phyloP scores from a whole-genome alignment of 345 rosid species.

The Citrus cavaleriei region DNA sequence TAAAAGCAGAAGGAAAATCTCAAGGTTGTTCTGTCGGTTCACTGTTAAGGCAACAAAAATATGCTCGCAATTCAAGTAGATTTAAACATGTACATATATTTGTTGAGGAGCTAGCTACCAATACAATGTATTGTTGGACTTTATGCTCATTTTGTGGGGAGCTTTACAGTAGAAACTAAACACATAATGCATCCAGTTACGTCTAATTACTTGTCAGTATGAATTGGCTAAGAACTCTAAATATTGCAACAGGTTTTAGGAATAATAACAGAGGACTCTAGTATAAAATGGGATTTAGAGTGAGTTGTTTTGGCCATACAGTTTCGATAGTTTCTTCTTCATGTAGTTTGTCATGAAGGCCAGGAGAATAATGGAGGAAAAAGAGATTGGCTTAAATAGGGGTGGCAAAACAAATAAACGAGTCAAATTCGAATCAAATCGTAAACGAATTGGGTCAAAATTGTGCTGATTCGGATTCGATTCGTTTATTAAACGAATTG shows the following conservation, averaged over 20 bases:
- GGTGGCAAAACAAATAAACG: no score
- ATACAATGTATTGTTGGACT: not conserved
- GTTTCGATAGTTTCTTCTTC: slow-evolving; percentile 15
- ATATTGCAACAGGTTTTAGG: not conserved
- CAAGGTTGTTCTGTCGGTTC: no score
- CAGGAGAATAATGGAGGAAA: slow-evolving; percentile 62
- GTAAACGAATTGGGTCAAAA: no score
- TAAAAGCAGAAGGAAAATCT: no score
- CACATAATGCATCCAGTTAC: not conserved
- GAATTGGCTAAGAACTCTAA: not conserved
- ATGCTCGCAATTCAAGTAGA: not conserved
- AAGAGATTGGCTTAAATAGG: slow-evolving; percentile 28
- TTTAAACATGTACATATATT: not conserved
- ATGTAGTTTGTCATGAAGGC: slow-evolving; percentile 85
- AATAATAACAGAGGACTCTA: not conserved
- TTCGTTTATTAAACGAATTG: no score
- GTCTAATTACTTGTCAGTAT: not conserved
- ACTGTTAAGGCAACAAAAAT: no score
- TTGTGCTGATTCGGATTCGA: no score
- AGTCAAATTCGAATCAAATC: no score
- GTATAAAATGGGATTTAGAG: not conserved
- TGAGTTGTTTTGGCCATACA: not conserved
- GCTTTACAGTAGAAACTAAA: not conserved
- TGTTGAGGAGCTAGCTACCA: not conserved
- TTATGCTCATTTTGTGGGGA: not conserved